phyloP scores from a whole-genome alignment of 495 filamentous ascomycete species.

The Lichenothelia convexa region DNA sequence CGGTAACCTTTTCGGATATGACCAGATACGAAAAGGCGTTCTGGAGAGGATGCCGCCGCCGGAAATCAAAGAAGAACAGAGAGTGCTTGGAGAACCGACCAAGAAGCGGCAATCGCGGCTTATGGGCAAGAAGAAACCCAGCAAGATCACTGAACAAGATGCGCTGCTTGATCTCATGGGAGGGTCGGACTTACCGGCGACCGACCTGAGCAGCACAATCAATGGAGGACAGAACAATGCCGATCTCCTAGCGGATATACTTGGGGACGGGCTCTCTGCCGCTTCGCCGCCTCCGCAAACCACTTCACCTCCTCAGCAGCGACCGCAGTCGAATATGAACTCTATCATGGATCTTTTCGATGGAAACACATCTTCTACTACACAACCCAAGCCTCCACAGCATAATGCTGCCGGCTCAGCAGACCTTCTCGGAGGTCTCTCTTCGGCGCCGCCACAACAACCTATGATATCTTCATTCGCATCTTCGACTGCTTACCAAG shows the following conservation, averaged over 20 bases:
- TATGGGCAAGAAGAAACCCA: constrained; percentile 52
- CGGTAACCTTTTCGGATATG: constrained; percentile 75
- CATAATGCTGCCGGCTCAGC: constrained; percentile 23
- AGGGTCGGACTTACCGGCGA: constrained; percentile 44
- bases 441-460: constrained; percentile 31
- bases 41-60: constrained; percentile 94
- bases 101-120: constrained; percentile 61
- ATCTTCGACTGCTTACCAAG: constrained; percentile 34
- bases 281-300: constrained; percentile 27
- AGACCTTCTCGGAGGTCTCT: constrained; percentile 26
- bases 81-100: constrained; percentile 69
- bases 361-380: constrained; percentile 15
- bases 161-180: constrained; percentile 86
- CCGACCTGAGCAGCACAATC: constrained; percentile 29
- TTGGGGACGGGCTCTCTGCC: constrained; percentile 37
- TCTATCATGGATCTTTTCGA: constrained; percentile 82
- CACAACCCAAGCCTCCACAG: constrained; percentile 14
- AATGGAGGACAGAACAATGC: constrained; percentile 59
- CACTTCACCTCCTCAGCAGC: constrained; percentile 31
- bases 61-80: constrained; percentile 83
- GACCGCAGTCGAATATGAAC: constrained; percentile 38
- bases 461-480: constrained; percentile 17
- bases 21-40: constrained; percentile 74
- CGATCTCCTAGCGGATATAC: constrained; percentile 77
- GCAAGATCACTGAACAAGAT: constrained; percentile 75